Evolutionary conservation across 306 rosid genomes (phyloP).

Genomic region (Vicia villosa): DNA sequence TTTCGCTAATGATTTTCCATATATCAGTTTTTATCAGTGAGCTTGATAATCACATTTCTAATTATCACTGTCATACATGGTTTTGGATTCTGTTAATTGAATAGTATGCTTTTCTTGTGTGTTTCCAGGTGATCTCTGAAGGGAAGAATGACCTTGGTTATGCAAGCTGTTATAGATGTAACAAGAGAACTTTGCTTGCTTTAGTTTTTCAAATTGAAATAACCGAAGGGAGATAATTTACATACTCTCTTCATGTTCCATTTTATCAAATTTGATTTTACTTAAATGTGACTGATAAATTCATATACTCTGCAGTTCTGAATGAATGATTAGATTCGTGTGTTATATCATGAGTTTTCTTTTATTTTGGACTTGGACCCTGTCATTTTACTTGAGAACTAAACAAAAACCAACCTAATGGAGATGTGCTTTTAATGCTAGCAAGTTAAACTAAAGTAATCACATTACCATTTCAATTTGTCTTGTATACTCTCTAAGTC

Average conservation of each 20-base stretch:
- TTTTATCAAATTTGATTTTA: constrained; percentile 21
- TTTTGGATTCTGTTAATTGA: constrained; percentile 4
- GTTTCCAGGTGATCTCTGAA: constrained; percentile 60
- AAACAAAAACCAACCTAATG: not conserved
- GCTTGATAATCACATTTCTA: not conserved
- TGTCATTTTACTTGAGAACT: not conserved
- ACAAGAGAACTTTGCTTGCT: constrained; percentile 22
- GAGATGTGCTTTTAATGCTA: not conserved
- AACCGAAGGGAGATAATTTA: constrained; percentile 46
- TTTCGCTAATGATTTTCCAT: not conserved
- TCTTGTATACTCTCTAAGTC: not conserved
- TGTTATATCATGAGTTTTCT: not conserved
- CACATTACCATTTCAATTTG: not conserved
- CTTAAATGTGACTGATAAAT: constrained; percentile 9
- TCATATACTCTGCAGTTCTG: constrained; percentile 15
- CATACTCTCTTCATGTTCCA: constrained; percentile 22
- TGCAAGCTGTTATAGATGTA: constrained; percentile 28
- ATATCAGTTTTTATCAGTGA: not conserved
- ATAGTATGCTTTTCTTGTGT: constrained; percentile 1
- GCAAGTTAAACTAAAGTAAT: not conserved
- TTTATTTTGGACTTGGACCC: not conserved
- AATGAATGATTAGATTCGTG: constrained; percentile 20
- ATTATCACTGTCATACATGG: not conserved
- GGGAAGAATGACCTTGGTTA: constrained; percentile 31
- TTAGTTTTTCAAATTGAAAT: constrained; percentile 46